Conservation (phyloP, 192 early-diverging fungal genomes). For the Umbelopsis vinacea region DNA sequence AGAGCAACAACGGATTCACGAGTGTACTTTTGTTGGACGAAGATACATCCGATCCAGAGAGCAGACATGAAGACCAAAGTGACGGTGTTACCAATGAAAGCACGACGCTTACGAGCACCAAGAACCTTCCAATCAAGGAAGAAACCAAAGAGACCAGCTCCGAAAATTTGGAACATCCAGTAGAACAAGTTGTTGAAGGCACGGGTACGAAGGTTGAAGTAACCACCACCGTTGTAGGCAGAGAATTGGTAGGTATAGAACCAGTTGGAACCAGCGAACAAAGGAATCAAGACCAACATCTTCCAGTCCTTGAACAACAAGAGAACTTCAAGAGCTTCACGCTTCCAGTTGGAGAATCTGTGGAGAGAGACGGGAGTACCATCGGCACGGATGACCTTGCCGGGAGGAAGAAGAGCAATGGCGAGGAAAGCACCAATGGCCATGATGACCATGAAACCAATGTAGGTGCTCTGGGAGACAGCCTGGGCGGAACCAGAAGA, state of each 20-base stretch:
- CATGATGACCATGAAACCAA: slow-evolving; percentile 68
- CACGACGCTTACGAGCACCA: slow-evolving; percentile 63
- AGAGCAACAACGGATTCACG: slow-evolving; percentile 33
- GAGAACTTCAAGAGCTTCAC: slow-evolving; percentile 49
- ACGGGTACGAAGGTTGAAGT: slow-evolving; percentile 75
- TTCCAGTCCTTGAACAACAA: slow-evolving; percentile 61
- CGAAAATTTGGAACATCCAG: slow-evolving; percentile 77
- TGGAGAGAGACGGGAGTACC: slow-evolving; percentile 65
- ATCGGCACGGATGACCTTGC: slow-evolving; percentile 66
- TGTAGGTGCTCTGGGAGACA: slow-evolving; percentile 69
- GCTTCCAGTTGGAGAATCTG: slow-evolving; percentile 64
- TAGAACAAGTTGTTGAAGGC: slow-evolving; percentile 77
- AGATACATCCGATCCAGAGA: slow-evolving; percentile 68
- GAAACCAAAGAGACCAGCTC: slow-evolving; percentile 63
- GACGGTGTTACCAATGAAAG: slow-evolving; percentile 58
- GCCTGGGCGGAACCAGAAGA: slow-evolving; percentile 10
- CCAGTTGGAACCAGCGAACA: slow-evolving; percentile 77
- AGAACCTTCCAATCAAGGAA: slow-evolving; percentile 68
- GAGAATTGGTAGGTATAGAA: slow-evolving; percentile 80
- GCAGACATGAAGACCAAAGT: slow-evolving; percentile 56
- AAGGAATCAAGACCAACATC: slow-evolving; percentile 68
- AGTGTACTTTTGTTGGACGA: slow-evolving; percentile 61
- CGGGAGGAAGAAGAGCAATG: slow-evolving; percentile 55
- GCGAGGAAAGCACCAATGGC: slow-evolving; percentile 58
- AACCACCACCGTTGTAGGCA: slow-evolving; percentile 60